Evolutionary conservation across 208 protist genomes (phyloP), one percentile per base, ranked within the genome.

Genomic region (Spongospora subterranea): DNA sequence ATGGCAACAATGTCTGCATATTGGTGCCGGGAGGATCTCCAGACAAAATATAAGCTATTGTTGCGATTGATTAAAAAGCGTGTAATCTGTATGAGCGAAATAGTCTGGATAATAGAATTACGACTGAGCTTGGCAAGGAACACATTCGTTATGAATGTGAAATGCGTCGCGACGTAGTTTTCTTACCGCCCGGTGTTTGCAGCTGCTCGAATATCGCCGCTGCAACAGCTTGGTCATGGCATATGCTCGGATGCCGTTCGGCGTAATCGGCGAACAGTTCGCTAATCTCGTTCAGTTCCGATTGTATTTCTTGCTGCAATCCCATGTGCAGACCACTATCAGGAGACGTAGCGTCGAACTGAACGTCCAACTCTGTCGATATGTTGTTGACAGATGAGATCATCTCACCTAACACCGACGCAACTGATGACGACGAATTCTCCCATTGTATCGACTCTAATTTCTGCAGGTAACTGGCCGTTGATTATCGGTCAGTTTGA

Each of bases 1-100:
- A 96, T 89, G 95, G 95, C 39, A 96, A 95, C 82, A 94, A 92
- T 60, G 91, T 92, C 35, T 82, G 77, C n/a, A 29, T 92, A 32
- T 39, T 89, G 88, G 88, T 89, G 11, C 88, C 88, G 17, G 88
- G 88, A 6, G 88, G 88, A 40, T 6, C 32, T 20, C 88, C 88
- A 38, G 50, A 60, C 11, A 29, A 60, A 60, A 60, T 6, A 60
- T 60, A 60, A 60, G 24, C 50, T 60, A 60, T 60, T 60, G 50
- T 60, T 24, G 50, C 6, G 13, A n/a, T n/a, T n/a, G n/a, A n/a
- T n/a, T n/a, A 60, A 60, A 29, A 60, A 60, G 24, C 50, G 24
- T 60, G 6, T 60, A 60, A 60, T 60, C 50, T 60, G 50, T 6
- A 60, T 29, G 6, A 24, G 6, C n/a, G n/a, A n/a, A n/a, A n/a